Percentiles rank a stretch among this genome's conserved stretches.
Evolutionary conservation across 306 rosid species (phyloP).

Genomic region (Quercus cerris): DNA sequence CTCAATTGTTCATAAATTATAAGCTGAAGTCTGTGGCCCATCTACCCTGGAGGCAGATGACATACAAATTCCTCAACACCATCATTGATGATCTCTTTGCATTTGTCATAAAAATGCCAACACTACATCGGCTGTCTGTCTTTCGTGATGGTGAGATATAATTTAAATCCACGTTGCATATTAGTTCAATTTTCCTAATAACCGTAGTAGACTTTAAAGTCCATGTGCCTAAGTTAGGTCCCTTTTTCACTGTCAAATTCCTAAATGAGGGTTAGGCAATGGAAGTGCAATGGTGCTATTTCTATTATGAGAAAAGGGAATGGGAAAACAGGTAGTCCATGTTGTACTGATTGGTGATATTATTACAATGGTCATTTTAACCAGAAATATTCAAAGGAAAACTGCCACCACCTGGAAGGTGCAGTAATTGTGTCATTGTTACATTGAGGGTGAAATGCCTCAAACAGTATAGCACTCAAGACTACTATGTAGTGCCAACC

Average conservation of each 20-base stretch:
- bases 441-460: background rate
- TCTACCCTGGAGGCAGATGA: constrained; percentile 99
- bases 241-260: background rate
- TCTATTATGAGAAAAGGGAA: background rate
- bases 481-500: background rate
- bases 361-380: background rate
- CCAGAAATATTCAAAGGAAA: background rate
- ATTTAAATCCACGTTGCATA: background rate
- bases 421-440: background rate
- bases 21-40: constrained; percentile 99
- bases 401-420: background rate
- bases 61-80: constrained; percentile 98
- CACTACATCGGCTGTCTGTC: constrained; percentile 91
- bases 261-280: background rate
- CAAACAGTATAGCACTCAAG: background rate
- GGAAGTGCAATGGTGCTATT: background rate
- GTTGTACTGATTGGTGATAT: background rate
- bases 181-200: background rate
- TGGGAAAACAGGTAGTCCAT: background rate
- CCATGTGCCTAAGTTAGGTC: too few relatives aligned
- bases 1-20: constrained; percentile 94
- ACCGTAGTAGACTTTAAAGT: background rate
- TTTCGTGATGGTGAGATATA: constrained; percentile 90
- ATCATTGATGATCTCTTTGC: constrained; percentile 98
- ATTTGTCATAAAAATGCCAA: constrained; percentile 97